These are phyloP conservation scores for Hypoxylon perforatum DNA, from an alignment of 495 filamentous ascomycete genomes.

Conservation along the genomic window DNA sequence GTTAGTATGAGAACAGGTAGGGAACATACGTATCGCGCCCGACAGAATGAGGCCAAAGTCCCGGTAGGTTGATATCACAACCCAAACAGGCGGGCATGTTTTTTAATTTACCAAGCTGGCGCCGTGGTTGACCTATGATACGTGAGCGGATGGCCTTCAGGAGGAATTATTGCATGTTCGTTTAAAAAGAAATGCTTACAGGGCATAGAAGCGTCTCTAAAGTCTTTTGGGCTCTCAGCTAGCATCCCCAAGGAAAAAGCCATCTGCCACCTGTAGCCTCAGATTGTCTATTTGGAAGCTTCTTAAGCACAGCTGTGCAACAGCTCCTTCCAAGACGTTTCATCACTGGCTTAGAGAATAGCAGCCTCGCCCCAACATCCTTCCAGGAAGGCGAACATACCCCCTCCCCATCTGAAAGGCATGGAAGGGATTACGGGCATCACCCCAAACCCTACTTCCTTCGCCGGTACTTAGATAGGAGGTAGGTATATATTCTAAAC, in stretches of 20 bases:
- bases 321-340: not conserved
- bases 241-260: not conserved
- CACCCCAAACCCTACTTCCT: not conserved
- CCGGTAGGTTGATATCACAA: no score
- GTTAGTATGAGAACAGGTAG: no score
- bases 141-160: no score
- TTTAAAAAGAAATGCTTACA: no score
- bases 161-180: no score
- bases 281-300: not conserved
- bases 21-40: no score
- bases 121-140: no score
- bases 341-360: not conserved
- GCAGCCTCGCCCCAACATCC: not conserved
- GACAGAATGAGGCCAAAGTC: no score
- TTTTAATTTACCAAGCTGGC: no score
- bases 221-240: no score
- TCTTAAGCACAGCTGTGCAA: not conserved
- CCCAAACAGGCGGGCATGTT: no score
- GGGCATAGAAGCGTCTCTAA: no score
- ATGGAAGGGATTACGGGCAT: not conserved
- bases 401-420: not conserved
- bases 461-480: not conserved
- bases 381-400: not conserved
- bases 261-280: not conserved
- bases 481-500: not conserved